Evolutionary conservation across 164 flowering plant genomes (phyloP).

Genomic region (Sextonia rubra): DNA sequence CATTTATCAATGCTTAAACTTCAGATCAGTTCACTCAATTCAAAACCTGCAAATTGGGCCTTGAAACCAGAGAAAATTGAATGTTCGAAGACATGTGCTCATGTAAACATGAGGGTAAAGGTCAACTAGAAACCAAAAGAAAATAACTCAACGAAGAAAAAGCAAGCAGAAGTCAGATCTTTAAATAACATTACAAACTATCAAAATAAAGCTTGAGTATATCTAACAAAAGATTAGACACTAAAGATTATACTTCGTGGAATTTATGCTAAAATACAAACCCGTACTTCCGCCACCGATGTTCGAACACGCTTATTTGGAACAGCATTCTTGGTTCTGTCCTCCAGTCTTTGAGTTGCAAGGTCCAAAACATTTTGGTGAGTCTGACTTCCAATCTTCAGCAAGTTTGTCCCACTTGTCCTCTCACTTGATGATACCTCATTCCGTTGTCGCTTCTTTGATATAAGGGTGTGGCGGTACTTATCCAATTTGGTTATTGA

Average conservation of each 20-base stretch:
- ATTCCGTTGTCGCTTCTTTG: conserved; percentile 54
- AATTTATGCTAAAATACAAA: conserved; percentile 28
- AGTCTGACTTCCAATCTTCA: conserved; percentile 53
- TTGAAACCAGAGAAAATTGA: background rate
- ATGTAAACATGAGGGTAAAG: background rate
- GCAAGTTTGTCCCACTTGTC: conserved; percentile 38
- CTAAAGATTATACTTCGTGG: background rate
- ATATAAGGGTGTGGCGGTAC: conserved; percentile 33
- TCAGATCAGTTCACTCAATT: background rate
- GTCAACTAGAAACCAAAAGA: background rate
- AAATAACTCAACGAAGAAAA: background rate
- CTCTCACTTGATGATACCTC: conserved; percentile 43
- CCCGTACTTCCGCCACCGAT: conserved; percentile 63
- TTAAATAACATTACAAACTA: background rate
- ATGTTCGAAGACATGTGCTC: background rate
- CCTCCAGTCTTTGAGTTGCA: conserved; percentile 46
- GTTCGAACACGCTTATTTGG: conserved; percentile 74
- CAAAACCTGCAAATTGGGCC: background rate
- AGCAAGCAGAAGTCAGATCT: background rate
- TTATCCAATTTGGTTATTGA: conserved; percentile 50
- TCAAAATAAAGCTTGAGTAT: background rate
- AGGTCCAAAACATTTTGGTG: conserved; percentile 45
- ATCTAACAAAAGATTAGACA: conserved; percentile 4
- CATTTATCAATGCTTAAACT: background rate
- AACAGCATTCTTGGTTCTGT: conserved; percentile 50